Conservation (phyloP, 805 yeast genomes). For the Danielia reshetovae region DNA sequence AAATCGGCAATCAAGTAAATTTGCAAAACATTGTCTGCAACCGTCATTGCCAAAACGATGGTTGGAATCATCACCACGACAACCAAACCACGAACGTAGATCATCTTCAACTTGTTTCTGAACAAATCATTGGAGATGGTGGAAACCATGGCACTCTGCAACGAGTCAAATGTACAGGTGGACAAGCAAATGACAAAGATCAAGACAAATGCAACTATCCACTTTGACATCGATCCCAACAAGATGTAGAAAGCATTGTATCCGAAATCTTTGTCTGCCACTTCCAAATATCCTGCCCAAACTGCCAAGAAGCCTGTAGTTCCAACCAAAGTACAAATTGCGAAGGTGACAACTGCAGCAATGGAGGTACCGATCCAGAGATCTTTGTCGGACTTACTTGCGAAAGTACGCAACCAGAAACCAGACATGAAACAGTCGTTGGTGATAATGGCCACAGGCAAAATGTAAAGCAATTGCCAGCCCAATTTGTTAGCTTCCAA, state of each 20-base stretch:
- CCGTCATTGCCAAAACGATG: constrained; percentile 76
- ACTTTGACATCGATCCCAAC: constrained; percentile 67
- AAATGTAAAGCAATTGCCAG: constrained; percentile 84
- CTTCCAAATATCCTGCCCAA: constrained; percentile 72
- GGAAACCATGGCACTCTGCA: constrained; percentile 85
- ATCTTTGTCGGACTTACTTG: constrained; percentile 74
- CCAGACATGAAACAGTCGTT: constrained; percentile 90
- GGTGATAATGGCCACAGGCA: constrained; percentile 81
- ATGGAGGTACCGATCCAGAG: constrained; percentile 69
- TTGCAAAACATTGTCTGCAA: constrained; percentile 78
- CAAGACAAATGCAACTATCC: constrained; percentile 82
- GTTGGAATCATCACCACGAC: constrained; percentile 80
- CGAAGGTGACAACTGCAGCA: constrained; percentile 65
- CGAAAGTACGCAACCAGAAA: constrained; percentile 92
- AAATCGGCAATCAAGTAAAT: constrained; percentile 89
- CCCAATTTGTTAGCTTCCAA: constrained; percentile 68
- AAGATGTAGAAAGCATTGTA: constrained; percentile 69
- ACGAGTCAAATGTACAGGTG: constrained; percentile 84
- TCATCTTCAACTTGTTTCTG: constrained; percentile 68
- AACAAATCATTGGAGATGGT: constrained; percentile 86
- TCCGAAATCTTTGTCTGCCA: constrained; percentile 49
- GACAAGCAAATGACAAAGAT: constrained; percentile 72
- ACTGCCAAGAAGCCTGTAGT: constrained; percentile 83
- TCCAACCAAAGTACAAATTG: constrained; percentile 70
- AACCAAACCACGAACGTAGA: constrained; percentile 68